phyloP scores from a whole-genome alignment of 2,329 filamentous ascomycete genomes.

The Endocalyx cinctus region DNA sequence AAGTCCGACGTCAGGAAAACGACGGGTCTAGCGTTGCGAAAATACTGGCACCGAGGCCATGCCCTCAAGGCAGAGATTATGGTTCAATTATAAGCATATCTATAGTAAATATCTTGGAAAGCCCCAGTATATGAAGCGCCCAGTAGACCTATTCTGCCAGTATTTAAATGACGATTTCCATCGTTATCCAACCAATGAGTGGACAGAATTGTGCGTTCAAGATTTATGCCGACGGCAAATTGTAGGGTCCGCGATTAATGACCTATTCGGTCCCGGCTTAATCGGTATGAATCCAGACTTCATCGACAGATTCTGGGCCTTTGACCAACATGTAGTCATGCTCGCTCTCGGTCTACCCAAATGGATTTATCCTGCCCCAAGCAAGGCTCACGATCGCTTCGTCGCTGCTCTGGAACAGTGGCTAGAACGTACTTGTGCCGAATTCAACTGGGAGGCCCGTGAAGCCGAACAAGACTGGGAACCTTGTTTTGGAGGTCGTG shows the following conservation, averaged over 20 bases:
- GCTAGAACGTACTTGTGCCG: not conserved
- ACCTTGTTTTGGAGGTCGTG: constrained; percentile 5
- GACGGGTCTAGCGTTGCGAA: constrained; percentile 1
- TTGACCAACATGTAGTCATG: constrained; percentile 28
- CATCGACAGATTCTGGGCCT: constrained; percentile 5
- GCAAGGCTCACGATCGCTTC: constrained; percentile 3
- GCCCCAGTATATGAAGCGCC: not conserved
- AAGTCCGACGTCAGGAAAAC: constrained; percentile 1
- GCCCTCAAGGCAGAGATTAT: constrained; percentile 1
- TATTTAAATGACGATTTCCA: not conserved
- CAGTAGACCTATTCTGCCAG: not conserved
- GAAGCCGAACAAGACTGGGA: constrained; percentile 4
- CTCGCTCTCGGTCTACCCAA: constrained; percentile 2
- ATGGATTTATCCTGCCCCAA: constrained; percentile 1
- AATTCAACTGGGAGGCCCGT: constrained; percentile 2
- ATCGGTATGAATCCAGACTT: constrained; percentile 4
- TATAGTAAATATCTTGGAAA: constrained; percentile 4
- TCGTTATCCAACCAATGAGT: not conserved
- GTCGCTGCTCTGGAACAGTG: constrained; percentile 2
- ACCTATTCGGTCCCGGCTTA: constrained; percentile 1
- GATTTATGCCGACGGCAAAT: constrained; percentile 2
- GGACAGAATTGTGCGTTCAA: constrained; percentile 1
- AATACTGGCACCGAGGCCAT: constrained; percentile 1
- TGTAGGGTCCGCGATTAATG: not conserved
- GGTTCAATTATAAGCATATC: constrained; percentile 6